Percentiles rank a stretch among this genome's conserved stretches.
phyloP scores from a whole-genome alignment of 371 early-diverging fungal genomes.

The Vairimorpha apis region DNA sequence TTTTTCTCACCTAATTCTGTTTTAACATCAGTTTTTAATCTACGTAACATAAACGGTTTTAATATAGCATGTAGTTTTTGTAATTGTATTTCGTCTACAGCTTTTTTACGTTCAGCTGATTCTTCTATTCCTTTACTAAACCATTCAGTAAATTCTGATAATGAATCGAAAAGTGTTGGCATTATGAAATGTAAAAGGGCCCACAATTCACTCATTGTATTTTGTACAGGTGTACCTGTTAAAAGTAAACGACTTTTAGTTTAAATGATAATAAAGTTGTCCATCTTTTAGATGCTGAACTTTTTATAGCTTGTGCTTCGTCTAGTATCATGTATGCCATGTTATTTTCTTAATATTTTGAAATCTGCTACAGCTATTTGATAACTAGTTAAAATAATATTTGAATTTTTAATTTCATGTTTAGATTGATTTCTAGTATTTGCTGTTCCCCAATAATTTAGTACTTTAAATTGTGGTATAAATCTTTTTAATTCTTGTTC shows the following conservation, averaged over 20 bases:
- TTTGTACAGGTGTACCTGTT: conserved; percentile 92
- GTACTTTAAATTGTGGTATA: conserved; percentile 74
- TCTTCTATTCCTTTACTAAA: conserved; percentile 82
- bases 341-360: conserved; percentile 73
- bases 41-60: conserved; percentile 93
- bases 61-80: conserved; percentile 83
- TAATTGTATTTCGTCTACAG: conserved; percentile 76
- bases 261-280: conserved; percentile 78
- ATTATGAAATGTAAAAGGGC: conserved; percentile 90
- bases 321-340: conserved; percentile 96
- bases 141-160: conserved; percentile 84
- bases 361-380: conserved; percentile 80
- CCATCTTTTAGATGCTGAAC: conserved; percentile 77
- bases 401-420: conserved; percentile 58
- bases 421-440: conserved; percentile 77
- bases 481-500: conserved; percentile 73
- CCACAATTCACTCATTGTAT: conserved; percentile 86
- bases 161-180: conserved; percentile 88
- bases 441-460: conserved; percentile 81
- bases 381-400: conserved; percentile 84
- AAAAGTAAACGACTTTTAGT: conserved; percentile 80
- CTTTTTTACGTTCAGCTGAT: conserved; percentile 69
- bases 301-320: conserved; percentile 94
- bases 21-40: conserved; percentile 88
- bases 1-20: conserved; percentile 75